Percentiles rank a stretch among this genome's conserved stretches.
Evolutionary conservation across 345 rosid species (phyloP).

Genomic region (Microcos paniculata): DNA sequence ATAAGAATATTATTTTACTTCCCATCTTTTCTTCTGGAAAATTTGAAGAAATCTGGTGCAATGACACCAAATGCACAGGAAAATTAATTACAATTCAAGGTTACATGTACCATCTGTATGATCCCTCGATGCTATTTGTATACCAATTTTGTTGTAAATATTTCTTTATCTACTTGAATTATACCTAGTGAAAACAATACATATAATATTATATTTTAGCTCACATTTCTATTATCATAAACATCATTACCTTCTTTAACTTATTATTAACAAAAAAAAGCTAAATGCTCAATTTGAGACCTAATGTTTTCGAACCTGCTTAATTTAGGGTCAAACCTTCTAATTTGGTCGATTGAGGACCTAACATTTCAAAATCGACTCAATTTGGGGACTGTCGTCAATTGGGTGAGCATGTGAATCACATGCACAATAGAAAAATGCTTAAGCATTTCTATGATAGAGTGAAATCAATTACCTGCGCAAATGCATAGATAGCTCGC

Average conservation of each 20-base stretch:
- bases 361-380: too few species aligned
- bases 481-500: conserved; percentile 88
- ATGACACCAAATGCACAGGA: neutral
- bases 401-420: too few species aligned
- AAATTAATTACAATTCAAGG: neutral
- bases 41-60: neutral
- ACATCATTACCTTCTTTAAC: neutral
- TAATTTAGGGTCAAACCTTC: too few species aligned
- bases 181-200: neutral
- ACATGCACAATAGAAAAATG: neutral
- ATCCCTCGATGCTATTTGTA: neutral
- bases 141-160: neutral
- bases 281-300: too few species aligned
- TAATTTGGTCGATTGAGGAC: too few species aligned
- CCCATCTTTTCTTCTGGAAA: neutral
- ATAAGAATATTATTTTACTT: neutral
- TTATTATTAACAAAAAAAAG: neutral
- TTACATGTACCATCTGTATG: neutral
- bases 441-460: neutral
- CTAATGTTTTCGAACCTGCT: too few species aligned
- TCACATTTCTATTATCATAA: neutral
- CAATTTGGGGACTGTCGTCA: too few species aligned
- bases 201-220: neutral
- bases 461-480: conserved; percentile 55
- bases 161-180: neutral